phyloP scores from a whole-genome alignment of 78 protist genomes.

The Tieghemostelium lacteum region DNA sequence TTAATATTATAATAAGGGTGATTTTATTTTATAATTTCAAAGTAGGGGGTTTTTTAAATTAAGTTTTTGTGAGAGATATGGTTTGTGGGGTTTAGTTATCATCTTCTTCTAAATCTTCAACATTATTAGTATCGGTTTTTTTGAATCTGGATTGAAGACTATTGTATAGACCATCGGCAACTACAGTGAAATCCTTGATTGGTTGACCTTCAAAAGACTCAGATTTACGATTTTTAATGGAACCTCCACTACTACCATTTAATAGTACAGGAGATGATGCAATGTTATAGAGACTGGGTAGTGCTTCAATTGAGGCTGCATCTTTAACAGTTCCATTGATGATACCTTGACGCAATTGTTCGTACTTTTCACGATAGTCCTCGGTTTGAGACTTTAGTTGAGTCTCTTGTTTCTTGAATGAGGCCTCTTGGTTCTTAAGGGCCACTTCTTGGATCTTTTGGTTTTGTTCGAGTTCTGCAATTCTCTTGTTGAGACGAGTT shows the following conservation, averaged over 20 bases:
- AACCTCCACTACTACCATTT: background rate
- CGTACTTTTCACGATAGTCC: conserved; percentile 23
- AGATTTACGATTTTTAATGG: background rate
- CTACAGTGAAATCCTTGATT: background rate
- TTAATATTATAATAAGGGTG: background rate
- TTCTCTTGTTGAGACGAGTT: conserved; percentile 23
- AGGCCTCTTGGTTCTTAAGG: conserved; percentile 28
- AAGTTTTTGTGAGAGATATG: background rate
- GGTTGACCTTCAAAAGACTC: background rate
- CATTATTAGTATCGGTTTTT: conserved; percentile 8
- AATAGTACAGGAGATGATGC: conserved; percentile 25
- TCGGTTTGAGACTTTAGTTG: conserved; percentile 13
- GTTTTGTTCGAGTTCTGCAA: conserved; percentile 4
- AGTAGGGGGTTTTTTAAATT: background rate
- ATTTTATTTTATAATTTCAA: background rate
- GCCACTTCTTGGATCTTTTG: conserved; percentile 39
- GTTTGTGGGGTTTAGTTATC: no score
- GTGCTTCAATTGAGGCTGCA: background rate
- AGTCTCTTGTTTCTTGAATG: conserved; percentile 43
- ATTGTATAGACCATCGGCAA: conserved; percentile 58
- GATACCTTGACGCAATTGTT: conserved; percentile 10
- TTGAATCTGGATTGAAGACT: conserved; percentile 37
- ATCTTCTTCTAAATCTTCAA: conserved; percentile 50
- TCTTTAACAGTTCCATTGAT: conserved; percentile 9
- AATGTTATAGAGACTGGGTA: background rate